Evolutionary conservation across 2,329 filamentous ascomycete species (phyloP).

Genomic region (Fusarium sp.): DNA sequence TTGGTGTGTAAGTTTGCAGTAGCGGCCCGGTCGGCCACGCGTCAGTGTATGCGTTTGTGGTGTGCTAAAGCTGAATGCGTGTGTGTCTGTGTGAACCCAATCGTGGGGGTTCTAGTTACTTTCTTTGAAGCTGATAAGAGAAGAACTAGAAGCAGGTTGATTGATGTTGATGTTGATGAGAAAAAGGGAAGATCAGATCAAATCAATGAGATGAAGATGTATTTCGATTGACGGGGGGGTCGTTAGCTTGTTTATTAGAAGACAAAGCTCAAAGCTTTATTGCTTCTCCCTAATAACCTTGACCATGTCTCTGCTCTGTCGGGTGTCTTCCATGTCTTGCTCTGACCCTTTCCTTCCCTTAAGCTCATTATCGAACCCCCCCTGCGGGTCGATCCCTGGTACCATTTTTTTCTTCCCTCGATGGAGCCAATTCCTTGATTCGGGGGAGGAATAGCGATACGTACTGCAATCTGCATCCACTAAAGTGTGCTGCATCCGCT

Average conservation of each 20-base stretch:
- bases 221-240: neutral
- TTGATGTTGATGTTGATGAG: neutral
- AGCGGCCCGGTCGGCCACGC: conserved; percentile 4
- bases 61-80: conserved; percentile 3
- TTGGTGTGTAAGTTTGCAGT: conserved; percentile 5
- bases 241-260: neutral
- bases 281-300: conserved; percentile 5
- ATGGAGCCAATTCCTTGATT: conserved; percentile 24
- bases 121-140: conserved; percentile 10
- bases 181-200: neutral
- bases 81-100: conserved; percentile 12
- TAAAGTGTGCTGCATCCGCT: conserved; percentile 1
- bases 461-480: conserved; percentile 6
- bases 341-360: neutral
- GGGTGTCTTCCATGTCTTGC: neutral
- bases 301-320: neutral
- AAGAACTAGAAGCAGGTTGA: conserved; percentile 9
- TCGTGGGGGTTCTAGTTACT: conserved; percentile 25
- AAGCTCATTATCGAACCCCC: conserved; percentile 13
- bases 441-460: conserved; percentile 1
- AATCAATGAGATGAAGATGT: conserved; percentile 1
- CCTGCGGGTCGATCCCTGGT: conserved; percentile 15
- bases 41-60: neutral
- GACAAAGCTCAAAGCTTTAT: neutral
- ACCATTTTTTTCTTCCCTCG: neutral